phyloP scores from a whole-genome alignment of 1,139 yeast genomes.

The Diutina rugosa region DNA sequence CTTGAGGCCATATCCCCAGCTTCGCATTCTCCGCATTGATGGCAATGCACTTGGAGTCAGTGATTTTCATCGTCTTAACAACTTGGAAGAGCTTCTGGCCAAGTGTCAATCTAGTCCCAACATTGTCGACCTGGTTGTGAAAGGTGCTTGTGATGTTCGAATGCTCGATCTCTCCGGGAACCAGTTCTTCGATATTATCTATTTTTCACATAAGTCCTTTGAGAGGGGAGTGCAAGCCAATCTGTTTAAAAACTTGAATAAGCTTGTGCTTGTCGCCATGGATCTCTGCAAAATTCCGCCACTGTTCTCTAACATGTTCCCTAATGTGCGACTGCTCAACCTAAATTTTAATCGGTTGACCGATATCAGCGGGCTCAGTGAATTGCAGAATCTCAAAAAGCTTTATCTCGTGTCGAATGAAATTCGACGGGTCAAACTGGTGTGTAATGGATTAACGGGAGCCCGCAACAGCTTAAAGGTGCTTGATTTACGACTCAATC shows the following conservation, averaged over 20 bases:
- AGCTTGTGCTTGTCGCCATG: conserved; percentile 32
- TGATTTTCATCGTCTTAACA: conserved; percentile 7
- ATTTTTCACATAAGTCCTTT: background rate
- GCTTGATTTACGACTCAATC: conserved; percentile 20
- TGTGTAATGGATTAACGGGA: conserved; percentile 20
- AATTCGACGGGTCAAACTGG: conserved; percentile 17
- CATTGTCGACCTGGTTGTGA: conserved; percentile 11
- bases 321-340: conserved; percentile 34
- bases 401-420: conserved; percentile 35
- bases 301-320: conserved; percentile 24
- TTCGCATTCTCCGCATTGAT: conserved; percentile 35
- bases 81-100: conserved; percentile 20
- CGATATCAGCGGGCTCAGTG: conserved; percentile 15
- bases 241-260: conserved; percentile 25
- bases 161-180: conserved; percentile 31
- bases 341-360: conserved; percentile 35
- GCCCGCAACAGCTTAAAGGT: conserved; percentile 23
- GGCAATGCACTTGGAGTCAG: conserved; percentile 15
- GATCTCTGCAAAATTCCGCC: conserved; percentile 22
- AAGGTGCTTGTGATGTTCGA: conserved; percentile 11
- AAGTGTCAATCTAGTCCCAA: conserved; percentile 17
- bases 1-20: conserved; percentile 19
- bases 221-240: conserved; percentile 1
- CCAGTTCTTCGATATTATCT: conserved; percentile 5
- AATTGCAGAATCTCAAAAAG: conserved; percentile 21